Percentiles rank a stretch among this genome's conserved stretches.
Conservation (phyloP, 1,284 basidiomycete genomes). For the Fomitiporia mediterranea region DNA sequence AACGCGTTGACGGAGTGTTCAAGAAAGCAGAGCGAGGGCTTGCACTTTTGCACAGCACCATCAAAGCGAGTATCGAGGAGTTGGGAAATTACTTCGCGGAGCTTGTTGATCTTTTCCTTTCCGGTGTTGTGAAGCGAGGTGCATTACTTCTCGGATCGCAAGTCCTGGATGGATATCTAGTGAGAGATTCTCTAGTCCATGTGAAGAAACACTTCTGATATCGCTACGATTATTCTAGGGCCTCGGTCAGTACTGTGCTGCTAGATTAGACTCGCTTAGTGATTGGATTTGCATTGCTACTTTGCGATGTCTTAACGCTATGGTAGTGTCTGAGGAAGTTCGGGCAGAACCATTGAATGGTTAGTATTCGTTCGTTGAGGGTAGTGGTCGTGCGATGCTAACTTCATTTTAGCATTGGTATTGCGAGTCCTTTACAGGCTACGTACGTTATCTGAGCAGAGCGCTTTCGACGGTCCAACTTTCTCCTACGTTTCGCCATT, state of each 20-base stretch:
- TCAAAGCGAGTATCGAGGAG: constrained; percentile 53
- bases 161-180: constrained; percentile 76
- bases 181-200: constrained; percentile 33
- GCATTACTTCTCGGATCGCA: constrained; percentile 53
- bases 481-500: constrained; percentile 83
- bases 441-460: constrained; percentile 77
- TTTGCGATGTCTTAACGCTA: constrained; percentile 63
- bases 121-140: constrained; percentile 58
- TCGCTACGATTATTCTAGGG: constrained; percentile 36
- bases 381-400: background rate
- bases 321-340: constrained; percentile 69
- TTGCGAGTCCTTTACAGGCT: constrained; percentile 86
- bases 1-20: constrained; percentile 52
- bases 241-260: constrained; percentile 63
- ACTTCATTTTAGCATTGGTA: constrained; percentile 53
- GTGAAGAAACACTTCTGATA: background rate
- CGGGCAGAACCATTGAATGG: constrained; percentile 66
- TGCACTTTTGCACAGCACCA: constrained; percentile 59
- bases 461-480: constrained; percentile 80
- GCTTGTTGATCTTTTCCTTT: constrained; percentile 58
- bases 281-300: constrained; percentile 79
- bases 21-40: constrained; percentile 61
- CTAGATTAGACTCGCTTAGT: constrained; percentile 62
- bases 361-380: constrained; percentile 34
- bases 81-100: constrained; percentile 53